Evolutionary conservation across 192 early-diverging fungal species (phyloP).

Genomic region (Coemansia aciculifera): DNA sequence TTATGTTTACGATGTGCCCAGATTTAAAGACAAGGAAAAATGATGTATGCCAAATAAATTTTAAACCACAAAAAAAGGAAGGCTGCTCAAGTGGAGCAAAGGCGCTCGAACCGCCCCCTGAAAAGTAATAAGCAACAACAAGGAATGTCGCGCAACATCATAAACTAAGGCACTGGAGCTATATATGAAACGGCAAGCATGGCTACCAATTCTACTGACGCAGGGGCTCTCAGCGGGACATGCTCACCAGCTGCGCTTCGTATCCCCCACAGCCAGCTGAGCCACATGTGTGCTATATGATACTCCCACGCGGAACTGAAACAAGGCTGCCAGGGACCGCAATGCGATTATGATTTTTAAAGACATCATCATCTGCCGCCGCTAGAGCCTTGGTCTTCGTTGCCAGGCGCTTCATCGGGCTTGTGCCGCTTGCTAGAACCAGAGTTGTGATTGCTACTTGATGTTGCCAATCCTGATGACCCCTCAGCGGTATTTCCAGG

Average conservation of each 20-base stretch:
- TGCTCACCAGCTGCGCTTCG: too few relatives aligned
- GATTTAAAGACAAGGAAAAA: not conserved
- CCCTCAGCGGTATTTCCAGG: not conserved
- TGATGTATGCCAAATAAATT: not conserved
- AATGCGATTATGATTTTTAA: not conserved
- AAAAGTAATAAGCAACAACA: not conserved
- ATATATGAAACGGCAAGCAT: not conserved
- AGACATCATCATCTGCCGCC: slow-evolving; percentile 1
- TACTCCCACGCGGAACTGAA: not conserved
- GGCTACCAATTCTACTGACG: too few relatives aligned
- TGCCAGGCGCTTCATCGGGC: not conserved
- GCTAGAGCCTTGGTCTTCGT: slow-evolving; percentile 3
- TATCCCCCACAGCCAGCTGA: not conserved
- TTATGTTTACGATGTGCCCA: not conserved
- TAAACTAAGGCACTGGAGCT: not conserved
- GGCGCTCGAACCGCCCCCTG: not conserved
- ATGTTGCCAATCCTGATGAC: not conserved
- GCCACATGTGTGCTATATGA: not conserved
- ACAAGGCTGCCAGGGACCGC: not conserved
- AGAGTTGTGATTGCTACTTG: not conserved
- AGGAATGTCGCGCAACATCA: not conserved
- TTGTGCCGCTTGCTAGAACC: slow-evolving; percentile 34
- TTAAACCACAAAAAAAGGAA: not conserved
- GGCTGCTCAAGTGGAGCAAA: not conserved
- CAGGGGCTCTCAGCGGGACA: not conserved